Percentiles rank a stretch among this genome's conserved stretches.
phyloP scores from a whole-genome alignment of 2,329 filamentous ascomycete species.

The Boeremia lycopersici region DNA sequence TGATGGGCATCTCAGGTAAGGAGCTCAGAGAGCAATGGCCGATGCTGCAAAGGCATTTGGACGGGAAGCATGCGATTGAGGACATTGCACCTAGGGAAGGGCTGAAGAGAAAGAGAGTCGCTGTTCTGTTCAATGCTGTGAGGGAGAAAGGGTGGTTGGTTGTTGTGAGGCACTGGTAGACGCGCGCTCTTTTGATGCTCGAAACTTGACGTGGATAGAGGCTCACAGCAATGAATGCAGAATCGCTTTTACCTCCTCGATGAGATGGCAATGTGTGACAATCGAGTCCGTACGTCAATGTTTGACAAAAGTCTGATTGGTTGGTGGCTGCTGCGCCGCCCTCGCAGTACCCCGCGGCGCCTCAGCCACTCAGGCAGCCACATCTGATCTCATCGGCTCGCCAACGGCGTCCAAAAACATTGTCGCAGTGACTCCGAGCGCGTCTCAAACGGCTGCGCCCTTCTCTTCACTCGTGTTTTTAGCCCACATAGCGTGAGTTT shows the following conservation, averaged over 20 bases:
- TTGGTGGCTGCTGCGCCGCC: background rate
- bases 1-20: slow-evolving; percentile 27
- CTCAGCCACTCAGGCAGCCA: slow-evolving; percentile 15
- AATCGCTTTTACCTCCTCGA: too few species aligned
- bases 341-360: slow-evolving; percentile 4
- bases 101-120: slow-evolving; percentile 75
- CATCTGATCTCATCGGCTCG: slow-evolving; percentile 19
- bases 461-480: slow-evolving; percentile 8
- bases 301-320: background rate
- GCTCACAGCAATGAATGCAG: too few species aligned
- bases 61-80: slow-evolving; percentile 83
- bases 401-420: slow-evolving; percentile 12
- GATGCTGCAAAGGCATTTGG: slow-evolving; percentile 81
- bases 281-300: too few species aligned
- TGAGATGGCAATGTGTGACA: too few species aligned
- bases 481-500: slow-evolving; percentile 14
- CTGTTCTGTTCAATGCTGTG: slow-evolving; percentile 63
- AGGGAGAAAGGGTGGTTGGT: slow-evolving; percentile 69
- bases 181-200: background rate
- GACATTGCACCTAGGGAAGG: slow-evolving; percentile 84
- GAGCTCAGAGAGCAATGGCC: slow-evolving; percentile 70
- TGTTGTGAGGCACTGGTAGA: slow-evolving; percentile 49
- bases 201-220: background rate
- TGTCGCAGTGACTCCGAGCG: slow-evolving; percentile 14
- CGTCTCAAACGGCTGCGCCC: slow-evolving; percentile 12